phyloP scores from a whole-genome alignment of 1,139 yeast species.

The Cylindricascospora bacillispora region DNA sequence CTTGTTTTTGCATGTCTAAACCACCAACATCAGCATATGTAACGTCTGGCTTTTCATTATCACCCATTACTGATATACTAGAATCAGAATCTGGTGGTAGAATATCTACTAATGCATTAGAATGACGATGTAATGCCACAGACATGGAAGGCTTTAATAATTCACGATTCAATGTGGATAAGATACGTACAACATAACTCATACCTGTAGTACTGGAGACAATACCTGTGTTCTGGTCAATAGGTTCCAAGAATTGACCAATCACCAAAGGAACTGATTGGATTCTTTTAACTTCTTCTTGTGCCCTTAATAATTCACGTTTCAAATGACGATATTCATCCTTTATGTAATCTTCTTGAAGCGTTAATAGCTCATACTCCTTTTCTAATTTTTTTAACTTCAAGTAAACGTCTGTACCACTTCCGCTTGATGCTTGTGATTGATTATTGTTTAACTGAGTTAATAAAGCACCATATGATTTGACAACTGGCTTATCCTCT shows the following conservation, averaged over 20 bases:
- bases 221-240: conserved; percentile 92
- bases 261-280: conserved; percentile 96
- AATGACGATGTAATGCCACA: conserved; percentile 95
- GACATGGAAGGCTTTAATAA: conserved; percentile 87
- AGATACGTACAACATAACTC: conserved; percentile 86
- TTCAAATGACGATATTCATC: conserved; percentile 96
- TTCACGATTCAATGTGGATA: conserved; percentile 91
- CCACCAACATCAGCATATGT: conserved; percentile 92
- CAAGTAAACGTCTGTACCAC: conserved; percentile 57
- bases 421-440: conserved; percentile 12
- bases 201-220: conserved; percentile 97
- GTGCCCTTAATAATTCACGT: conserved; percentile 89
- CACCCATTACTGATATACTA: conserved; percentile 86
- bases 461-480: conserved; percentile 21
- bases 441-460: conserved; percentile 14
- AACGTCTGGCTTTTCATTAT: conserved; percentile 82
- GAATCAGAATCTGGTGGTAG: conserved; percentile 99
- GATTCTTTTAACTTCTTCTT: conserved; percentile 94
- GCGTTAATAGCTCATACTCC: conserved; percentile 65
- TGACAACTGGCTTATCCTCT: conserved; percentile 4
- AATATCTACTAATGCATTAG: conserved; percentile 93
- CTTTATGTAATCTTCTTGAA: conserved; percentile 93
- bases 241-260: conserved; percentile 96
- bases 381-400: conserved; percentile 79
- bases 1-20: conserved; percentile 97